A percentile compares a stretch with the other conserved stretches of the same genome.
Conservation (phyloP, 1,284 basidiomycete species). For the Austropuccinia psidii region DNA sequence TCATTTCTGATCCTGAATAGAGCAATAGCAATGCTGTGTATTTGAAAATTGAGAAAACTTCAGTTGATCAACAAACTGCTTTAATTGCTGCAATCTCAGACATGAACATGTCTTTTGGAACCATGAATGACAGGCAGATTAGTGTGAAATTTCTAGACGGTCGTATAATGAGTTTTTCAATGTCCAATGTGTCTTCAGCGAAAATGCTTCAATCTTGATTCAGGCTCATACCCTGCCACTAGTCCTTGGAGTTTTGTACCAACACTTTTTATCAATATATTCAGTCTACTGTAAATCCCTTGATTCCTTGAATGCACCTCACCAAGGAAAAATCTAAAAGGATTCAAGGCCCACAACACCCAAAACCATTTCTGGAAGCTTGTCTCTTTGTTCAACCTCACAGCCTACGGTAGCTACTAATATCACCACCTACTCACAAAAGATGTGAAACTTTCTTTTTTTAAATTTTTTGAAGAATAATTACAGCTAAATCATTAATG, state of each 20-base stretch:
- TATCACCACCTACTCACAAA: not conserved
- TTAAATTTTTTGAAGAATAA: too few species aligned
- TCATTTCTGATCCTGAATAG: conserved; percentile 35
- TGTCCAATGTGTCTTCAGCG: conserved; percentile 7
- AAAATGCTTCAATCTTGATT: not conserved
- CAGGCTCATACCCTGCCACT: conserved; percentile 34
- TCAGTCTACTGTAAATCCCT: conserved; percentile 33
- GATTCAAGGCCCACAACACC: not conserved
- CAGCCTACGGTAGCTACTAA: not conserved
- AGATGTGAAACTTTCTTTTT: conserved; percentile 7
- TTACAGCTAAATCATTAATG: too few species aligned
- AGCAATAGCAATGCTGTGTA: conserved; percentile 29
- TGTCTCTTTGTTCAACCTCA: not conserved
- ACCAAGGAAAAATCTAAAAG: not conserved
- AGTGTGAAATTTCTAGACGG: conserved; percentile 34
- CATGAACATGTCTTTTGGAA: conserved; percentile 34
- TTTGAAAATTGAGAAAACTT: conserved; percentile 34
- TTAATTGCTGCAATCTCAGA: conserved; percentile 21
- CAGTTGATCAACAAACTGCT: conserved; percentile 20
- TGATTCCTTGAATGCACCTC: conserved; percentile 6
- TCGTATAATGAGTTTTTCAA: conserved; percentile 33
- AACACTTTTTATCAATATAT: conserved; percentile 28
- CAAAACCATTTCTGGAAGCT: not conserved
- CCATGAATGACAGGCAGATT: conserved; percentile 20
- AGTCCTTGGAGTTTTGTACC: conserved; percentile 22